Base-by-base conservation (phyloP, 192 early-diverging fungal genomes). In the Paraglomus brasilianum region DNA sequence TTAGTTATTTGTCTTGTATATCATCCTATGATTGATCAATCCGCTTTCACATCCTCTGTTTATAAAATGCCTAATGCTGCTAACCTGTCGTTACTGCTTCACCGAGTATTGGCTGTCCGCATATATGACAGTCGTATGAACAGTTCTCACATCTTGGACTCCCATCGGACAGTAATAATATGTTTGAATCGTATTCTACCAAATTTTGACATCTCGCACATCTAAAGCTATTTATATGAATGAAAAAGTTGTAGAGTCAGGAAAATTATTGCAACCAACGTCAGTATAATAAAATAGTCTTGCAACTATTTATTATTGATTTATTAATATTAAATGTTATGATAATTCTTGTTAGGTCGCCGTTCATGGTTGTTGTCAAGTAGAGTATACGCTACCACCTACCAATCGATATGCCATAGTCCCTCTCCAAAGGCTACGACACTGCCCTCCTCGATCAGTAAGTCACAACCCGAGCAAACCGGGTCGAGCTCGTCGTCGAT, bases 371-470 rank as follows among this genome's bases (percentile, higher is more conserved):
- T n/a, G n/a, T n/a, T n/a, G n/a, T n/a, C n/a, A n/a, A n/a, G n/a
- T n/a, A n/a, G n/a, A n/a, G n/a, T n/a, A n/a, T n/a, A n/a, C n/a
- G n/a, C n/a, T n/a, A n/a, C n/a, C n/a, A 44, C 80, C 77, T 89
- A 88, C 89, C 89, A 91, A 61, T 88, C 82, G 74, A 89, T 82
- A 80, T 91, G 89, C 83, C 86, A 91, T 1, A 91, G 78, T 30
- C 86, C 84, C 48, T 91, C 89, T 24, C 87, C 89, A 81, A 91
- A 91, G 57, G 87, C 84, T 56, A 91, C 86, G 21, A 88, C 89
- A 58, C 83, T 86, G 42, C 88, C 88, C 43, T 87, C 89, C 67
- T 89, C 86, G 62, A 91, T 89, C 41, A 81, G 72, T 39, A 78
- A 77, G 45, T 82, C 75, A 66, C 89, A 91, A 19, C 88, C 89